Evolutionary conservation across 768 basidiomycete species (phyloP).

Genomic region (Pleurotus djamor): DNA sequence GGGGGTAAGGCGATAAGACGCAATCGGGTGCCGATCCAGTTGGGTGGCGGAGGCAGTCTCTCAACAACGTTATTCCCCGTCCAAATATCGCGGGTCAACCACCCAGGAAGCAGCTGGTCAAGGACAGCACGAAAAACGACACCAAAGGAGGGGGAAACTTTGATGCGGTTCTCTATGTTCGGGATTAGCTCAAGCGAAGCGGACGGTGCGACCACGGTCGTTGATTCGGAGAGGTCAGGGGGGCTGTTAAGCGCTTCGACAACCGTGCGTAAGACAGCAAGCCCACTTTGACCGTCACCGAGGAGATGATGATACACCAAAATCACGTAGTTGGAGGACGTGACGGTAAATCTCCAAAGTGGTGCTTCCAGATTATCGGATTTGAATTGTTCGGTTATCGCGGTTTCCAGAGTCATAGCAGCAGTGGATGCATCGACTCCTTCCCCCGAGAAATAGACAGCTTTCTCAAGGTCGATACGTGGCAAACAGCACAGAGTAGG

Average conservation of each 20-base stretch:
- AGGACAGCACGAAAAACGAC: not conserved
- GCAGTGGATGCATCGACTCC: no score
- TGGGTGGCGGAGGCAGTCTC: not conserved
- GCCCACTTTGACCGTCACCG: constrained; percentile 4
- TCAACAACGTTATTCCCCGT: constrained; percentile 1
- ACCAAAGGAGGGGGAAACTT: not conserved
- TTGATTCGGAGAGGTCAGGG: not conserved
- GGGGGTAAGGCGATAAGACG: not conserved
- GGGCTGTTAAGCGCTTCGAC: not conserved
- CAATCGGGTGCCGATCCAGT: not conserved
- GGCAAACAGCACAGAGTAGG: not conserved
- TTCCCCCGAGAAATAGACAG: not conserved
- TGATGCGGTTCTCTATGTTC: not conserved
- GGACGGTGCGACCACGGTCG: not conserved
- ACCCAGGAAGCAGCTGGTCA: not conserved
- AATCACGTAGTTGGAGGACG: not conserved
- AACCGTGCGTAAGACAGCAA: not conserved
- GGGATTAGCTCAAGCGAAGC: not conserved
- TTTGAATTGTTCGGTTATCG: not conserved
- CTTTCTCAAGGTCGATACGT: constrained; percentile 1
- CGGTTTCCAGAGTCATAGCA: not conserved
- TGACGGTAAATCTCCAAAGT: constrained; percentile 2
- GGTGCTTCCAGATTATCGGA: not conserved
- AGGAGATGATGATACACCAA: constrained; percentile 4
- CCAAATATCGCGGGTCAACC: constrained; percentile 1